These are phyloP conservation scores for Paraphoma sp. DNA, from an alignment of 2,329 filamentous ascomycete species.

Conservation along the genomic window DNA sequence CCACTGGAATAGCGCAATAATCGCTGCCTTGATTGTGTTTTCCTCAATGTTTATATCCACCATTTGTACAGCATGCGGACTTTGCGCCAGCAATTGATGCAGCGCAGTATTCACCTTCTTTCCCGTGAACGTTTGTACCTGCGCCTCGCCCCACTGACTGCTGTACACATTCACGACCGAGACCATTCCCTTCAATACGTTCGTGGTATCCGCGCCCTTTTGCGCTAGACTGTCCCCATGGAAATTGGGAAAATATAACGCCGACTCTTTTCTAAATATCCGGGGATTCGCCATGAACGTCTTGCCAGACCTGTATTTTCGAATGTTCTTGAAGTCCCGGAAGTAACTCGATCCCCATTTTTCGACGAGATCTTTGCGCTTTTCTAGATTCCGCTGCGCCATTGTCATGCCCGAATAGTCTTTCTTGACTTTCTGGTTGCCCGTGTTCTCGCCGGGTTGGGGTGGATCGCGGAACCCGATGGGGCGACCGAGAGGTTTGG, in stretches of 20 bases:
- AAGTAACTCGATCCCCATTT: conserved; percentile 90
- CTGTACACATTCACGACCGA: conserved; percentile 83
- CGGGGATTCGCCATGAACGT: conserved; percentile 84
- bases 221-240: conserved; percentile 74
- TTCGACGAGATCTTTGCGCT: conserved; percentile 75
- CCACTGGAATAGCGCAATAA: conserved; percentile 63
- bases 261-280: conserved; percentile 81
- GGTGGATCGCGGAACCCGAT: conserved; percentile 83
- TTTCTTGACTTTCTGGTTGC: conserved; percentile 63
- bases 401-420: conserved; percentile 41
- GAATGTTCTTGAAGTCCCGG: conserved; percentile 89
- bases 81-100: conserved; percentile 64
- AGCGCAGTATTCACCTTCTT: conserved; percentile 73
- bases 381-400: conserved; percentile 66
- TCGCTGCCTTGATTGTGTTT: conserved; percentile 68
- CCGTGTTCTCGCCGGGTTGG: conserved; percentile 79
- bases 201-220: conserved; percentile 71
- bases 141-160: conserved; percentile 83
- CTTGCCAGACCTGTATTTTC: conserved; percentile 79
- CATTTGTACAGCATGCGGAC: conserved; percentile 68
- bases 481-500: conserved; percentile 68
- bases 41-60: conserved; percentile 91
- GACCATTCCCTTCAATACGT: conserved; percentile 73
- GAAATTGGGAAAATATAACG: conserved; percentile 94
- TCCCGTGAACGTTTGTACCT: conserved; percentile 73